These are phyloP conservation scores for Suhomyces taliae DNA, from an alignment of 1,139 yeast species.

Conservation along the genomic window DNA sequence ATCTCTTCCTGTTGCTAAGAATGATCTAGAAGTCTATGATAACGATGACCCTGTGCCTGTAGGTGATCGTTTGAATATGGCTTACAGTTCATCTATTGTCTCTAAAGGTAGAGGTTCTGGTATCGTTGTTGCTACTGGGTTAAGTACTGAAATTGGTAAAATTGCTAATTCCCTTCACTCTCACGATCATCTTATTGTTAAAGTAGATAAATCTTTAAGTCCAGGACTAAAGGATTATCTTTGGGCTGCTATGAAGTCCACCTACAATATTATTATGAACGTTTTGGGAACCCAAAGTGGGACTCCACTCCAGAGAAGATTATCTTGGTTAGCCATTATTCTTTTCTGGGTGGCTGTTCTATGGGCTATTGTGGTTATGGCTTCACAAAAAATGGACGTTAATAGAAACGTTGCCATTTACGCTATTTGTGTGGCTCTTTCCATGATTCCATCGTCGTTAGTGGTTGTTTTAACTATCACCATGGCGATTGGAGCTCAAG, in stretches of 20 bases:
- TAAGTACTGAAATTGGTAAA: conserved; percentile 72
- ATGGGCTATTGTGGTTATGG: conserved; percentile 80
- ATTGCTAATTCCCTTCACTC: conserved; percentile 65
- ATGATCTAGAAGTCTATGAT: conserved; percentile 41
- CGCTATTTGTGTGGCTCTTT: conserved; percentile 78
- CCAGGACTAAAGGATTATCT: conserved; percentile 15
- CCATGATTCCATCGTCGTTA: conserved; percentile 82
- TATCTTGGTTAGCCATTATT: conserved; percentile 69
- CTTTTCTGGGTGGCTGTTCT: conserved; percentile 71
- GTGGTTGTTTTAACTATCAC: conserved; percentile 81
- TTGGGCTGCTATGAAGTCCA: conserved; percentile 16
- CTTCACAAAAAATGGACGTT: conserved; percentile 67
- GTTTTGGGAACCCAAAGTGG: conserved; percentile 76
- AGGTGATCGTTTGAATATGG: conserved; percentile 77
- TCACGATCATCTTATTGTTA: conserved; percentile 24
- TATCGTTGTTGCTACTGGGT: conserved; percentile 65
- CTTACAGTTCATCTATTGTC: conserved; percentile 68
- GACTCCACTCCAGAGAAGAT: conserved; percentile 68
- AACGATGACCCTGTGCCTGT: conserved; percentile 52
- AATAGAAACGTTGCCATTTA: conserved; percentile 74
- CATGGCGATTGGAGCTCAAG: conserved; percentile 84
- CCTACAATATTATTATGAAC: conserved; percentile 50
- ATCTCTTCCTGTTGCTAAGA: conserved; percentile 71
- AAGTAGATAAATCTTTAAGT: conserved; percentile 21
- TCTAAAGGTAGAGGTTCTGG: conserved; percentile 79